Percentiles rank a stretch among this genome's conserved stretches.
Conservation (phyloP, 140 eudicot genomes). For the Flaveria floridana region DNA sequence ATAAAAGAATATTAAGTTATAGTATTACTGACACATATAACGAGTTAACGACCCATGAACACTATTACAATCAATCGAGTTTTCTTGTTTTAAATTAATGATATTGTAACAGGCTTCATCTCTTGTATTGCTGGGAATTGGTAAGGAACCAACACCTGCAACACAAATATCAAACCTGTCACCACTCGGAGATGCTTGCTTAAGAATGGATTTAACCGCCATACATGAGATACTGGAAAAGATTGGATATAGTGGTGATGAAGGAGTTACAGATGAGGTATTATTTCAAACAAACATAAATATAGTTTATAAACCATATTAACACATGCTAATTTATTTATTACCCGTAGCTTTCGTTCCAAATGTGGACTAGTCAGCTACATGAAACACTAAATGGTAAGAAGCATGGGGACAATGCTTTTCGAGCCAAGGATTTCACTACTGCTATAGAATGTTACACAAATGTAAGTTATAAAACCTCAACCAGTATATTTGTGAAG, state of each 20-base stretch:
- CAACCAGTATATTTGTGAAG: not conserved
- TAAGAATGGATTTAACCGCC: conserved; percentile 76
- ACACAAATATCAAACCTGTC: conserved; percentile 45
- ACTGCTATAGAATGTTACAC: conserved; percentile 78
- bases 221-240: conserved; percentile 72
- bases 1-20: not conserved
- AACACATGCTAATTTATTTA: not conserved
- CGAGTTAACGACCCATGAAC: not conserved
- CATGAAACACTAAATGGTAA: conserved; percentile 73
- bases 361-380: conserved; percentile 90
- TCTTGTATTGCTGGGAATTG: conserved; percentile 59
- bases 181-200: conserved; percentile 89
- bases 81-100: conserved; percentile 5
- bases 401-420: conserved; percentile 84
- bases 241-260: conserved; percentile 72
- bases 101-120: conserved; percentile 61
- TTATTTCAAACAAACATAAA: not conserved
- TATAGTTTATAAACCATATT: not conserved
- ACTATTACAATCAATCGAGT: not conserved
- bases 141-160: conserved; percentile 41
- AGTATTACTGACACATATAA: not conserved
- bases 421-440: conserved; percentile 68
- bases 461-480: conserved; percentile 40
- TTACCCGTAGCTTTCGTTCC: conserved; percentile 73
- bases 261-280: conserved; percentile 87